A percentile compares a stretch with the other conserved stretches of the same genome.
Evolutionary conservation across 139 green algal genomes (phyloP).

Genomic region (Choricystis sp.): DNA sequence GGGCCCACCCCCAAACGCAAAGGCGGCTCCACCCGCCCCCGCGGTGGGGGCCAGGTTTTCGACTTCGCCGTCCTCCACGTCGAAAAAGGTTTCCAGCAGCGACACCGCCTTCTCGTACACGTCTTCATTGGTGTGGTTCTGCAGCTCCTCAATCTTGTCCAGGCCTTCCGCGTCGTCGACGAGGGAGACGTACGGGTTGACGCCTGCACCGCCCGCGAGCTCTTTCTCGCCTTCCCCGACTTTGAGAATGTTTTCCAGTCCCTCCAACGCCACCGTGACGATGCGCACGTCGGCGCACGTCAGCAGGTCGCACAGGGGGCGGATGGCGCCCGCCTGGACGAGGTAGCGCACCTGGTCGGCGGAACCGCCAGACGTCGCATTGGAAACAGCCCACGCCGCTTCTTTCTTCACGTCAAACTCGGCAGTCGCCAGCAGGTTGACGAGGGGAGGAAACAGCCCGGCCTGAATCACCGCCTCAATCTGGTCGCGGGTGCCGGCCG

Average conservation of each 20-base stretch:
- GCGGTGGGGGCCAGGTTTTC: conserved; percentile 78
- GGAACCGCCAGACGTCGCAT: conserved; percentile 87
- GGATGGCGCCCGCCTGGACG: conserved; percentile 75
- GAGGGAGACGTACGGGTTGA: conserved; percentile 72
- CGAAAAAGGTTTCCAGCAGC: conserved; percentile 89
- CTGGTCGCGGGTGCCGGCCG: conserved; percentile 94
- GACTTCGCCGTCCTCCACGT: conserved; percentile 89
- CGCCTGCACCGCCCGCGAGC: conserved; percentile 20
- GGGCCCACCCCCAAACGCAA: background rate
- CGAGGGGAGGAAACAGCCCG: conserved; percentile 75
- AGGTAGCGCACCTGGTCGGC: conserved; percentile 71
- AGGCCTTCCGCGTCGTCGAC: conserved; percentile 94
- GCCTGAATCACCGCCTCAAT: conserved; percentile 90
- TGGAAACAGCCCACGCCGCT: conserved; percentile 96
- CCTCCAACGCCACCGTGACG: conserved; percentile 95
- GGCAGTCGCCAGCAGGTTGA: conserved; percentile 64
- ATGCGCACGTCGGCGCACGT: conserved; percentile 77
- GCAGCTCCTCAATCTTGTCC: conserved; percentile 95
- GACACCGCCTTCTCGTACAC: conserved; percentile 96
- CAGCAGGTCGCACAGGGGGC: conserved; percentile 93
- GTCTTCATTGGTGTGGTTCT: conserved; percentile 85
- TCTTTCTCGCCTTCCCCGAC: conserved; percentile 52
- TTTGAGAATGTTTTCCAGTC: conserved; percentile 18
- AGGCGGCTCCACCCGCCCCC: background rate
- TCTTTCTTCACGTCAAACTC: conserved; percentile 99